A percentile compares a stretch with the other conserved stretches of the same genome.
Conservation (phyloP, 2,329 filamentous ascomycete genomes). For the Cladosporium sp. region DNA sequence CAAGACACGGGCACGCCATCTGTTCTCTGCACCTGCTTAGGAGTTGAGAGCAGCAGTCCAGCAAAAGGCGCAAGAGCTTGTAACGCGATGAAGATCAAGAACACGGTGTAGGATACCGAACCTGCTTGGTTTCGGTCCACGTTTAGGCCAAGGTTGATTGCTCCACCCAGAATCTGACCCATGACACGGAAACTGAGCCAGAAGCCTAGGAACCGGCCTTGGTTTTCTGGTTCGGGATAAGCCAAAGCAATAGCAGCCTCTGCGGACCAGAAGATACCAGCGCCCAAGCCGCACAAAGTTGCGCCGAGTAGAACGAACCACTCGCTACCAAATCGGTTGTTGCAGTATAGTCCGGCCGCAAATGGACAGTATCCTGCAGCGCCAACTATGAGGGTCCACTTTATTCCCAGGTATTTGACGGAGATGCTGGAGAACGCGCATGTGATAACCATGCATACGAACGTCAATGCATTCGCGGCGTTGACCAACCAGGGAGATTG, state of each 20-base stretch:
- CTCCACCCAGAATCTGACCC: slow-evolving; percentile 71
- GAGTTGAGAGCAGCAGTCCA: slow-evolving; percentile 63
- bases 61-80: slow-evolving; percentile 68
- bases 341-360: slow-evolving; percentile 70
- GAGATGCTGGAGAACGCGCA: slow-evolving; percentile 67
- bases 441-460: slow-evolving; percentile 71
- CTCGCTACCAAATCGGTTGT: slow-evolving; percentile 68
- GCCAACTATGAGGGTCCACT: slow-evolving; percentile 68
- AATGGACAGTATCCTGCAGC: slow-evolving; percentile 72
- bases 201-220: slow-evolving; percentile 65
- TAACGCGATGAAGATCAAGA: slow-evolving; percentile 69
- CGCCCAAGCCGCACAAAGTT: slow-evolving; percentile 68
- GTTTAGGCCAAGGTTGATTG: slow-evolving; percentile 71
- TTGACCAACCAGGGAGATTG: slow-evolving; percentile 68
- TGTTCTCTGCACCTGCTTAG: slow-evolving; percentile 63
- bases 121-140: slow-evolving; percentile 59
- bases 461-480: slow-evolving; percentile 69
- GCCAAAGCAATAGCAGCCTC: slow-evolving; percentile 73
- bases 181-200: slow-evolving; percentile 65
- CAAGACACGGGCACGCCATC: slow-evolving; percentile 66
- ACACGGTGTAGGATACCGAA: slow-evolving; percentile 69
- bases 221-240: slow-evolving; percentile 71
- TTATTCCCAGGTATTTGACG: slow-evolving; percentile 70
- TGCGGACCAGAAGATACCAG: slow-evolving; percentile 74
- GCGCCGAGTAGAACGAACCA: slow-evolving; percentile 72